Conservation (phyloP, 441 rosid genomes). For the Corymbia citriodora region DNA sequence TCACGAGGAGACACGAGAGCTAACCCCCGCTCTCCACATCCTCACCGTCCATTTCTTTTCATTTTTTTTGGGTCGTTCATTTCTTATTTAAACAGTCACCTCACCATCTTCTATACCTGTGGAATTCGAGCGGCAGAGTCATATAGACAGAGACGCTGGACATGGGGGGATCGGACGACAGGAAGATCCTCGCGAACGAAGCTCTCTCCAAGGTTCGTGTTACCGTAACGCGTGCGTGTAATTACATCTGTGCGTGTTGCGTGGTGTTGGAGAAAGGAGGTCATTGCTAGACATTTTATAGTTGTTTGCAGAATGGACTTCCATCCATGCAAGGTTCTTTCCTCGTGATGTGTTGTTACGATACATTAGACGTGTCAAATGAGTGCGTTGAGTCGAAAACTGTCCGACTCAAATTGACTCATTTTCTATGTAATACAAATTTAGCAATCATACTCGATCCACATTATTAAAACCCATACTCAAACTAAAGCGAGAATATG, state of each 20-base stretch:
- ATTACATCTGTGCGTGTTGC: too few species aligned
- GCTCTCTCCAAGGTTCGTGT: neutral
- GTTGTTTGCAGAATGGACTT: neutral
- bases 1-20: neutral
- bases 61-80: neutral
- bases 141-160: neutral
- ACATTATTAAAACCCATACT: too few species aligned
- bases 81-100: neutral
- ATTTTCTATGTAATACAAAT: too few species aligned
- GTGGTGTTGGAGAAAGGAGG: neutral
- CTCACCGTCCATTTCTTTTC: neutral
- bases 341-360: rapidly evolving
- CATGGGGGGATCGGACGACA: neutral
- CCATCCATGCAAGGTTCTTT: neutral
- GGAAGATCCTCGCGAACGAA: neutral
- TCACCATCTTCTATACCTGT: neutral
- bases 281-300: neutral
- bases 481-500: too few species aligned
- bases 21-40: neutral
- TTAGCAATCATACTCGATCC: rapidly evolving
- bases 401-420: too few species aligned
- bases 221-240: neutral
- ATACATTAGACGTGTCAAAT: too few species aligned
- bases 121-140: neutral
- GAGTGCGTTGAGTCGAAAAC: rapidly evolving